These are phyloP conservation scores for Mycena citricolor DNA, from an alignment of 1,284 basidiomycete genomes.

Conservation along the genomic window DNA sequence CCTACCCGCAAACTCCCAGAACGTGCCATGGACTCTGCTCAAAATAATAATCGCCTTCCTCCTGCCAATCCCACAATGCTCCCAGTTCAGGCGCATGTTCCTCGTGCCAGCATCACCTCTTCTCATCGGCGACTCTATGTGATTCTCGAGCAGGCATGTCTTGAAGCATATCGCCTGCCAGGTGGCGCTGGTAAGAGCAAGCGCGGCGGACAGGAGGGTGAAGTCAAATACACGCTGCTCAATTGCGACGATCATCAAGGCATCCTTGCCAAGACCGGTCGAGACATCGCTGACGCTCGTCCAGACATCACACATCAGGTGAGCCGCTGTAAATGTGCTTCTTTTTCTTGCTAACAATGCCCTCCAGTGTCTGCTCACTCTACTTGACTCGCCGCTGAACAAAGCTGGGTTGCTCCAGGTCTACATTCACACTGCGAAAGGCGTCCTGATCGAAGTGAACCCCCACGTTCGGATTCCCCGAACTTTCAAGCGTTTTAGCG, in stretches of 20 bases:
- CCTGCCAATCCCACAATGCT: conserved; percentile 73
- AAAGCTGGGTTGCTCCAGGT: conserved; percentile 97
- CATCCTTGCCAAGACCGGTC: conserved; percentile 94
- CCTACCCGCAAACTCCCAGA: conserved; percentile 52
- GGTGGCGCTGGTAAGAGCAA: conserved; percentile 51
- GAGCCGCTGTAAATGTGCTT: conserved; percentile 30
- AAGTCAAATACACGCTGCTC: conserved; percentile 94
- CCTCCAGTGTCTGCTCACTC: conserved; percentile 85
- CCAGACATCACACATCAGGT: conserved; percentile 99
- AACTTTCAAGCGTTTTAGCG: conserved; percentile 98
- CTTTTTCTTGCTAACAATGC: conserved; percentile 8
- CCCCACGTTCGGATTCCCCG: conserved; percentile 96
- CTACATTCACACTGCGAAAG: conserved; percentile 97
- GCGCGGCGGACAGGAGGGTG: conserved; percentile 56
- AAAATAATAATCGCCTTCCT: too few relatives aligned
- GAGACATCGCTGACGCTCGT: conserved; percentile 97
- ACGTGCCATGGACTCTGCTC: conserved; percentile 42
- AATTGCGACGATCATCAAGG: conserved; percentile 99
- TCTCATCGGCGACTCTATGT: conserved; percentile 81
- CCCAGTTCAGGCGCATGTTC: conserved; percentile 77
- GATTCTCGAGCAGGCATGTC: conserved; percentile 89
- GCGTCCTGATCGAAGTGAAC: conserved; percentile 98
- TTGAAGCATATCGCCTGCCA: conserved; percentile 92
- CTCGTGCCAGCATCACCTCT: conserved; percentile 60
- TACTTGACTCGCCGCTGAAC: conserved; percentile 97